A percentile compares a stretch with the other conserved stretches of the same genome.
Evolutionary conservation across 768 basidiomycete genomes (phyloP).

Genomic region (Trametes cingulata): DNA sequence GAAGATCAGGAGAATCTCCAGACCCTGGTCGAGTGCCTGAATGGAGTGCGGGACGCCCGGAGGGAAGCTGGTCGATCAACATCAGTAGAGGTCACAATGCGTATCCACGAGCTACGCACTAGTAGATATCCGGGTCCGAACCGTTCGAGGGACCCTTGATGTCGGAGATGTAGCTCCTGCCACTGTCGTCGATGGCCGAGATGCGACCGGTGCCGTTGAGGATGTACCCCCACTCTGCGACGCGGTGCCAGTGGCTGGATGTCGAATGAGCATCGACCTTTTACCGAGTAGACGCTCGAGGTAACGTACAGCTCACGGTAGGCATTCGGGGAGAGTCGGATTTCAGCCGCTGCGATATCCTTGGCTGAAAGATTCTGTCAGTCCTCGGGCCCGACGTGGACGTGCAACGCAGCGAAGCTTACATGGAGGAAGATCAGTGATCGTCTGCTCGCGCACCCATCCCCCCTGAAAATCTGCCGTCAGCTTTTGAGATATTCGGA

Average conservation of each 20-base stretch:
- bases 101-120: conserved; percentile 16
- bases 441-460: conserved; percentile 31
- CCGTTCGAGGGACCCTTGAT: conserved; percentile 26
- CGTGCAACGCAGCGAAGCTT: not conserved
- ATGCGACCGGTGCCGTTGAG: conserved; percentile 30
- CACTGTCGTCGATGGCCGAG: conserved; percentile 28
- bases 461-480: conserved; percentile 20
- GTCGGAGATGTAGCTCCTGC: conserved; percentile 27
- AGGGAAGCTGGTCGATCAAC: conserved; percentile 22
- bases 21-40: conserved; percentile 29
- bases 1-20: conserved; percentile 32
- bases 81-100: not conserved
- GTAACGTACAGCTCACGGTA: conserved; percentile 28
- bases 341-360: conserved; percentile 29
- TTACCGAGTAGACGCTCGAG: not conserved
- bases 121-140: conserved; percentile 28
- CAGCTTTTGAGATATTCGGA: not conserved
- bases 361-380: conserved; percentile 24
- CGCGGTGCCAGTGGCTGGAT: conserved; percentile 30
- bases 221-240: conserved; percentile 32
- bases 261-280: not conserved
- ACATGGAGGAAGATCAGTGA: conserved; percentile 32
- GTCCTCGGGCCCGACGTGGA: not conserved
- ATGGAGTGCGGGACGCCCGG: conserved; percentile 30
- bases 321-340: conserved; percentile 26